Evolutionary conservation across 305 asterid species (phyloP).

Genomic region (Petunia hybrid): DNA sequence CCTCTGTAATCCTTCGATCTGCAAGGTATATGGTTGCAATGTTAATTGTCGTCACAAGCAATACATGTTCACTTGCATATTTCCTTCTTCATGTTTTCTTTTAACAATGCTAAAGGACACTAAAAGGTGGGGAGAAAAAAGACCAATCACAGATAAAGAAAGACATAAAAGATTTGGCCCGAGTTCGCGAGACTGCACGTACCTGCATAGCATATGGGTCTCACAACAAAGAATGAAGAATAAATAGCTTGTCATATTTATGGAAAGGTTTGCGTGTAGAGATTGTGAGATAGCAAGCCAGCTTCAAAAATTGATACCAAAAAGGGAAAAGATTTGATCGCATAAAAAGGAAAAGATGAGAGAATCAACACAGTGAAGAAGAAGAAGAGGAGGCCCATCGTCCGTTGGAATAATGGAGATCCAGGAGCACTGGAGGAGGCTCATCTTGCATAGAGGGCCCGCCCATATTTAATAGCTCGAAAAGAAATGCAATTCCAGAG

Average conservation of each 20-base stretch:
- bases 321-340: background rate
- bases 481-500: background rate
- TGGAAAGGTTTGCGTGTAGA: background rate
- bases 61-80: background rate
- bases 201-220: background rate
- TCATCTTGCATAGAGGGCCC: background rate
- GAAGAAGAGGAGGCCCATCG: background rate
- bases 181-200: background rate
- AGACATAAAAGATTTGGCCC: background rate
- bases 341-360: background rate
- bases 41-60: constrained; percentile 8
- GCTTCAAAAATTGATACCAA: background rate
- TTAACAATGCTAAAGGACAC: background rate
- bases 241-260: background rate
- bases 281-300: background rate
- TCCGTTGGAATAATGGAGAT: background rate
- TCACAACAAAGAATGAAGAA: background rate
- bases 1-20: constrained; percentile 87
- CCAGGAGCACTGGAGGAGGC: background rate
- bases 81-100: background rate
- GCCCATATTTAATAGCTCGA: background rate
- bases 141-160: background rate
- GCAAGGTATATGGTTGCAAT: constrained; percentile 28
- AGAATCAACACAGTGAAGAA: background rate
- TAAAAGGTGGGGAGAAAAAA: background rate